Conservation (phyloP, 2,329 filamentous ascomycete species). For the Endoconidiophora laricicola region DNA sequence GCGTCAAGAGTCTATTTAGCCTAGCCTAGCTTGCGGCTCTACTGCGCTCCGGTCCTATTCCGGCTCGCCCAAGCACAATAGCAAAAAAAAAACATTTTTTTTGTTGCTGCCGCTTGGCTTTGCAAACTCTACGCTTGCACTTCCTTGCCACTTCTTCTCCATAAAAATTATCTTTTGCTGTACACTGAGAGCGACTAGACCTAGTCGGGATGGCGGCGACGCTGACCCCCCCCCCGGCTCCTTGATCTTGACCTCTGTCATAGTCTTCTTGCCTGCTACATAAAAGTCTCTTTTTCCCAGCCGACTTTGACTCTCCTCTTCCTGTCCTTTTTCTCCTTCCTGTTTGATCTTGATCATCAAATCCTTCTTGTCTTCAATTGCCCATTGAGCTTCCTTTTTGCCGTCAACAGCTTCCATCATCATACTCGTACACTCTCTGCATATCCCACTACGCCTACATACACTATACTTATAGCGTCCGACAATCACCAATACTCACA, state of each 20-base stretch:
- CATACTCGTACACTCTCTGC: neutral
- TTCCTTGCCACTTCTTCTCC: constrained; percentile 10
- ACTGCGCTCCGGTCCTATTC: constrained; percentile 10
- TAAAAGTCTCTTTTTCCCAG: constrained; percentile 9
- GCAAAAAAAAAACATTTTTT: neutral
- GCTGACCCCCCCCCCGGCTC: neutral
- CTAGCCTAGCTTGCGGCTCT: too few species aligned
- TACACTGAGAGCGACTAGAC: neutral
- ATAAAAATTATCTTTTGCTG: constrained; percentile 3
- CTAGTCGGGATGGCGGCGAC: neutral
- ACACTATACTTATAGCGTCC: neutral
- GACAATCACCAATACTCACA: constrained; percentile 7
- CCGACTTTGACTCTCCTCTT: neutral
- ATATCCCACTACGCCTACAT: neutral
- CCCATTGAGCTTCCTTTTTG: constrained; percentile 6
- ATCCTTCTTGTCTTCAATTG: neutral
- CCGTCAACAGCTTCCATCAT: neutral
- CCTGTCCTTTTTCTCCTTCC: constrained; percentile 4
- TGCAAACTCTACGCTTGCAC: neutral
- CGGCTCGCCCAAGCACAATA: neutral
- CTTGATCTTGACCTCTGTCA: neutral
- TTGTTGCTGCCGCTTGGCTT: neutral
- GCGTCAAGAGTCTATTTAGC: neutral
- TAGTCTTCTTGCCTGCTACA: neutral
- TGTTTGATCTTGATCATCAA: constrained; percentile 5